Evolutionary conservation across 2,329 filamentous ascomycete genomes (phyloP), one percentile per base, ranked within the genome.

Genomic region (Aspergillus latus): DNA sequence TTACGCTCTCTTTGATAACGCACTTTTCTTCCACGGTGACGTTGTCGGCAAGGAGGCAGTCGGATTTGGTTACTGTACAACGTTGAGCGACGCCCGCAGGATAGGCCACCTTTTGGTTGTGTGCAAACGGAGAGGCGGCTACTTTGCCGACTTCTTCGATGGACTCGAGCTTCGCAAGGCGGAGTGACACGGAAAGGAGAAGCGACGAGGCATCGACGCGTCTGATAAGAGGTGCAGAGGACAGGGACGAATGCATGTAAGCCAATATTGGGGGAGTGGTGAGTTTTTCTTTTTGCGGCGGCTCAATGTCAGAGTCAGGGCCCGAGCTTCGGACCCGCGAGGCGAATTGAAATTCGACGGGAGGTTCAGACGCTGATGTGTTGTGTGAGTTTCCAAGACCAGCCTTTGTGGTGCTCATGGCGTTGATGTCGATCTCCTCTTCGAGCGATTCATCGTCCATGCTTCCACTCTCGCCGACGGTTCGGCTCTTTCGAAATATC

Each of bases 1-100:
- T 85, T 30, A 97, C 90, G 37, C 82, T 88, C 73, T 96, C 91
- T 72, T 96, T 97, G 76, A 99, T 89, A n/a, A 92, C 88, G 26
- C 86, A 88, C 71, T 93, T 93, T 66, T 93, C 90, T 68, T 93
- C 90, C 0, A 97, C 86, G 1, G 87, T 91, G 40, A 95, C 91
- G 67, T 97, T 97, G 56, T 93, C 89, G 1, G 85, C 93, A 37
- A 97, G 84, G 2, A 97, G 81, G 62, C 86, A 90, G 76, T 97
- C 93, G 46, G 84, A 82, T 64, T 88, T 85, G 16, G 90, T 92
- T 54, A 97, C 89, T 3, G 90, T 94, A 46, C 89, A 92, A 52
- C 88, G 86, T 34, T 85, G 80, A 54, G 92, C 90, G 34, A 97
- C 86, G 26, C 88, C 88, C 54, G 91, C 88, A 0, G 90, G 89